phyloP scores from a whole-genome alignment of 2,329 filamentous ascomycete genomes.

The Raffaelea arxii region DNA sequence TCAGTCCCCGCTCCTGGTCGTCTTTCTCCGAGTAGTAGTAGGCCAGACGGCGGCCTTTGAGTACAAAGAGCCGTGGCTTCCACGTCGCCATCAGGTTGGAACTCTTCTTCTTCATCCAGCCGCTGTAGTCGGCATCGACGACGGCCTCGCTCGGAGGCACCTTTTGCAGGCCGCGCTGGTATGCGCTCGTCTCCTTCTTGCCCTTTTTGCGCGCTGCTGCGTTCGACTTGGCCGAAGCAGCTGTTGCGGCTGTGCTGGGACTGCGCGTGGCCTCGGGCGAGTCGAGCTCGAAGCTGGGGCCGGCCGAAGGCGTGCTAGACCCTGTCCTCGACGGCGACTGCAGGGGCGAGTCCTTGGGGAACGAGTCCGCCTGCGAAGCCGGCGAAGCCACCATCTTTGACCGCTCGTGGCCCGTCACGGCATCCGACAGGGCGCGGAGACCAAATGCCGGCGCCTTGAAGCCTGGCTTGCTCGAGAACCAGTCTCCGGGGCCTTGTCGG shows the following conservation, averaged over 20 bases:
- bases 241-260: constrained; percentile 37
- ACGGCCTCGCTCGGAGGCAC: constrained; percentile 77
- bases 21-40: constrained; percentile 97
- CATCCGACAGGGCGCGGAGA: constrained; percentile 79
- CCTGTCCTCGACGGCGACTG: constrained; percentile 66
- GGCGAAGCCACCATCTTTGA: constrained; percentile 40
- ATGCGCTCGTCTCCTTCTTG: constrained; percentile 94
- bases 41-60: constrained; percentile 80
- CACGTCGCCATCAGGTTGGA: constrained; percentile 94
- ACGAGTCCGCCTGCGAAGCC: constrained; percentile 38
- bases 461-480: constrained; percentile 43
- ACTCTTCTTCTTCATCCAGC: constrained; percentile 99
- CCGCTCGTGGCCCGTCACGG: constrained; percentile 44
- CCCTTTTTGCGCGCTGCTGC: constrained; percentile 51
- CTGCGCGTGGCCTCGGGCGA: constrained; percentile 54
- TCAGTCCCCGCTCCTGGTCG: constrained; percentile 85
- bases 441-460: constrained; percentile 49
- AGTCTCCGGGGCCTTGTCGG: constrained; percentile 40
- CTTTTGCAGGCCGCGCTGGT: constrained; percentile 75
- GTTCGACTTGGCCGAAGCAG: constrained; percentile 33
- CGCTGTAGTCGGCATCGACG: constrained; percentile 78
- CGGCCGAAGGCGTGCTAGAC: constrained; percentile 58
- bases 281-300: constrained; percentile 68
- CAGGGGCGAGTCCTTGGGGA: constrained; percentile 41
- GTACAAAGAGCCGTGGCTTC: constrained; percentile 93